Conservation (phyloP, 169 alveolate genomes). For the Fabrea salina region DNA sequence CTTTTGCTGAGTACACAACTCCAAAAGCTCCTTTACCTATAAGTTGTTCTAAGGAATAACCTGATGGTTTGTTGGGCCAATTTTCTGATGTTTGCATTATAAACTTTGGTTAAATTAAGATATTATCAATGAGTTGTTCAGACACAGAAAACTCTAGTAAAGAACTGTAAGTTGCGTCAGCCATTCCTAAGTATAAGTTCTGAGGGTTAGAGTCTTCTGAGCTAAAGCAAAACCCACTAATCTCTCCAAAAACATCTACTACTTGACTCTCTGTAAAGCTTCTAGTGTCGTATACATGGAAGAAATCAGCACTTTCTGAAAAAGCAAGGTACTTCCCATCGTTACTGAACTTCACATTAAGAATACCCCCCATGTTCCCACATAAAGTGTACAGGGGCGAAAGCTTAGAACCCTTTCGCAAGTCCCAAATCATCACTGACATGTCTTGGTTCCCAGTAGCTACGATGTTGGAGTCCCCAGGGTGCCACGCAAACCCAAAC, state of each 20-base stretch:
- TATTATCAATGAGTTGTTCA: too few relatives aligned
- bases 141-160: too few relatives aligned
- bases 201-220: background rate
- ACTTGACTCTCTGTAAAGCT: background rate
- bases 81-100: too few relatives aligned
- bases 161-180: background rate
- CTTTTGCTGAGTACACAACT: constrained; percentile 1
- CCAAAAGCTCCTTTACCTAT: too few relatives aligned
- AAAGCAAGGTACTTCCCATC: constrained; percentile 29
- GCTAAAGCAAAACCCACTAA: background rate
- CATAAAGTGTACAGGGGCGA: background rate
- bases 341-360: background rate
- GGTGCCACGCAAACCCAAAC: constrained; percentile 18
- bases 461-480: background rate
- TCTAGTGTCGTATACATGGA: background rate
- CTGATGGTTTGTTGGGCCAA: too few relatives aligned
- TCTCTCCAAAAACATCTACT: constrained; percentile 25
- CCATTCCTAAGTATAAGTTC: background rate
- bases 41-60: too few relatives aligned
- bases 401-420: background rate
- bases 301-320: constrained; percentile 23
- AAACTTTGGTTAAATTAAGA: too few relatives aligned
- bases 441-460: constrained; percentile 13
- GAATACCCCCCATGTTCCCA: background rate
- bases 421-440: background rate